Conservation (phyloP, 345 rosid species). For the Alliaria petiolata region DNA sequence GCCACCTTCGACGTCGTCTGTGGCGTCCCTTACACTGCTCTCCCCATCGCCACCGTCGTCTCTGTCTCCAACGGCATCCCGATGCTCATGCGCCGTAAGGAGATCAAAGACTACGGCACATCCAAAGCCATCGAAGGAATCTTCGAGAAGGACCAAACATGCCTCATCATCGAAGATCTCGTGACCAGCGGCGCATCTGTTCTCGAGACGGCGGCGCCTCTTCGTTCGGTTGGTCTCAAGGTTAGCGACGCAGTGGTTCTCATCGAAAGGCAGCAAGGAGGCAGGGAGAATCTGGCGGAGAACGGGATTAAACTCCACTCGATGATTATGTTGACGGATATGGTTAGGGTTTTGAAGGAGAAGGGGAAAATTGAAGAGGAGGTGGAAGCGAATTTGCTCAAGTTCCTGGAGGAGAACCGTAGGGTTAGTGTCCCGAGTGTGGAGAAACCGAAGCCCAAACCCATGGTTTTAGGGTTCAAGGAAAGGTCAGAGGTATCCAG, state of each 20-base stretch:
- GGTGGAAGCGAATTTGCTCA: slow-evolving; percentile 50
- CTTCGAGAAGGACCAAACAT: slow-evolving; percentile 49
- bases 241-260: slow-evolving; percentile 89
- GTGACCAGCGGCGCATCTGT: slow-evolving; percentile 93
- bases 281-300: slow-evolving; percentile 70
- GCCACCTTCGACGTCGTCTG: slow-evolving; percentile 62
- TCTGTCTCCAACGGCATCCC: slow-evolving; percentile 62
- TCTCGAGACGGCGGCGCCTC: slow-evolving; percentile 84
- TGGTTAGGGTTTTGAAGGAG: slow-evolving; percentile 82
- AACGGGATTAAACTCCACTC: slow-evolving; percentile 81
- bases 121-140: slow-evolving; percentile 80
- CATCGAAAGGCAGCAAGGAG: slow-evolving; percentile 92
- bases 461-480: slow-evolving; percentile 49
- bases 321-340: slow-evolving; percentile 64
- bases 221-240: slow-evolving; percentile 65
- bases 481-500: slow-evolving; percentile 64
- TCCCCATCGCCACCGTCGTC: slow-evolving; percentile 87
- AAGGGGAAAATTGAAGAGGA: slow-evolving; percentile 74
- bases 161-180: slow-evolving; percentile 77
- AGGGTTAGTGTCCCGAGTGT: slow-evolving; percentile 60
- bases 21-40: slow-evolving; percentile 95
- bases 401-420: slow-evolving; percentile 73
- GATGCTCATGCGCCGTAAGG: slow-evolving; percentile 94
- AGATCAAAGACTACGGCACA: slow-evolving; percentile 84
- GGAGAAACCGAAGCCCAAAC: no score